Evolutionary conservation across 2,329 filamentous ascomycete genomes (phyloP).

Genomic region (Fusarium nelsonii): DNA sequence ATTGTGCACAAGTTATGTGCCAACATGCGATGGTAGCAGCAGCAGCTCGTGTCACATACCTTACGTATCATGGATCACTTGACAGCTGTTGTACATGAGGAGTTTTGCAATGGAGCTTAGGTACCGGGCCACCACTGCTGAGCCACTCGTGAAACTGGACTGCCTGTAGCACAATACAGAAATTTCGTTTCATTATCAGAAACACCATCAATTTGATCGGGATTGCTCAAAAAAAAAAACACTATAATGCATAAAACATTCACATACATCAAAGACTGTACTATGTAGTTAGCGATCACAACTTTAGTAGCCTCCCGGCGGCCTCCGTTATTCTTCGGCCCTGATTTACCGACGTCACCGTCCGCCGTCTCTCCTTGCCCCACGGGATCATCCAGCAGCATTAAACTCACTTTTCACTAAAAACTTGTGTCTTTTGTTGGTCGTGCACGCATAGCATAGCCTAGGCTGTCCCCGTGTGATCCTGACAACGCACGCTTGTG

Average conservation of each 20-base stretch:
- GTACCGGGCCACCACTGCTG: neutral
- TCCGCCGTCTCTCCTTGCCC: constrained; percentile 13
- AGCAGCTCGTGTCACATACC: constrained; percentile 2
- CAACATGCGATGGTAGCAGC: neutral
- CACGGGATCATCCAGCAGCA: constrained; percentile 29
- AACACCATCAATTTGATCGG: neutral
- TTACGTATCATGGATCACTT: neutral
- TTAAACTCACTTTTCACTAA: constrained; percentile 30
- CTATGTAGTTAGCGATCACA: neutral
- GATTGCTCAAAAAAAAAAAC: neutral
- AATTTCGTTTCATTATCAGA: neutral
- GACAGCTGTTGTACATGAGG: constrained; percentile 13
- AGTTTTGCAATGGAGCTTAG: neutral
- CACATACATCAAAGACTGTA: neutral
- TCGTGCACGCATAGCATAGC: neutral
- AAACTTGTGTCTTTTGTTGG: constrained; percentile 8
- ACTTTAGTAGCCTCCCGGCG: constrained; percentile 1
- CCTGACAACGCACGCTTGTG: constrained; percentile 4
- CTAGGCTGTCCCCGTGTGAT: constrained; percentile 19
- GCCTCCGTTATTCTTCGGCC: constrained; percentile 28
- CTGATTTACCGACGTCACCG: constrained; percentile 37
- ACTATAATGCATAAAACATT: neutral
- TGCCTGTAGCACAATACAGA: neutral
- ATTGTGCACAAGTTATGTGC: constrained; percentile 8
- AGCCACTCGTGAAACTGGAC: constrained; percentile 20